Evolutionary conservation across 2,329 filamentous ascomycete genomes (phyloP), one percentile per base, ranked within the genome.

Genomic region (Cladosporium sp.): DNA sequence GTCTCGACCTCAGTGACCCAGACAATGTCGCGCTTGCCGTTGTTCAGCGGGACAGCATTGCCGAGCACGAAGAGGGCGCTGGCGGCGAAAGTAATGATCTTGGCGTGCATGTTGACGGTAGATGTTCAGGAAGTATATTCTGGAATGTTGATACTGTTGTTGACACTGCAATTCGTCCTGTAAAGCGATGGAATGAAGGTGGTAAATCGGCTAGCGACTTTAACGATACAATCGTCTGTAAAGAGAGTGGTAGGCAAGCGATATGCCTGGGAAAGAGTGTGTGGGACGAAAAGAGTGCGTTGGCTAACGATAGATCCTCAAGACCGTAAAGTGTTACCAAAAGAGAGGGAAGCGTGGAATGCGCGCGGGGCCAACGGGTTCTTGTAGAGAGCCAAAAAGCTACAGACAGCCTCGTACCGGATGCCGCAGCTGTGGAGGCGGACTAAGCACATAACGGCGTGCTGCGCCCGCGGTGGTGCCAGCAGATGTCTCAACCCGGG

Each of bases 1-100:
- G 76, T 70, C 20, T 77, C 74, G 38, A 73, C 76, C 50, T 80
- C 74, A 28, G 80, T 83, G 62, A 80, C 73, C 72, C 75, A 81
- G 56, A 80, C 77, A 38, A 80, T 68, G 52, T 76, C 76, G 61
- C 75, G 74, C 61, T 76, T 74, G 63, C 70, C 60, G 43, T 59
- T 59, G 61, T 65, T 64, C 60, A 69, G 63, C 19, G 69, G 69
- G n/a, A 72, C 66, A 34, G 70, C 70, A 43, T 65, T 66, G 45
- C 63, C 68, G 19, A 66, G 43, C 38, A 65, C 61, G 51, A 71
- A 47, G 34, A 70, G 61, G n/a, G 69, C 68, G 67, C 66, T 65
- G 55, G 65, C 59, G 63, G 67, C 66, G 65, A 70, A 58, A 25
- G 49, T 59, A 52, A 70, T 50, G 58, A 51, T 67, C 62, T 67